phyloP scores from a whole-genome alignment of 129 eudicot species.

The Tagetes patula region DNA sequence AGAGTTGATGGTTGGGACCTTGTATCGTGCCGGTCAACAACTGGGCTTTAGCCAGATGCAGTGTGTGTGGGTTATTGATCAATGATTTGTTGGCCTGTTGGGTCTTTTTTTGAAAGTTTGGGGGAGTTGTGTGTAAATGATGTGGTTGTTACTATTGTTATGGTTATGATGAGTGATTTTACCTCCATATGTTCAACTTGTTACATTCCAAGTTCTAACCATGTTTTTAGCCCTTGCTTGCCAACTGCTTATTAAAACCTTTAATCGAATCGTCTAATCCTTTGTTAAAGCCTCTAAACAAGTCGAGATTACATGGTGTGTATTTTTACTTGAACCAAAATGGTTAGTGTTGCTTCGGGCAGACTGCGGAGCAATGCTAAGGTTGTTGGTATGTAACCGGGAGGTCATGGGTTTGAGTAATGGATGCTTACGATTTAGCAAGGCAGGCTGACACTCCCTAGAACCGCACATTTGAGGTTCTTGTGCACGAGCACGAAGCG shows the following conservation, averaged over 20 bases:
- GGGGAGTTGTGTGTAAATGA: conserved; percentile 26
- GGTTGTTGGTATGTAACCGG: too few species aligned
- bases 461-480: too few species aligned
- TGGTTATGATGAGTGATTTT: background rate
- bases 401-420: too few species aligned
- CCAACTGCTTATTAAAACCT: background rate
- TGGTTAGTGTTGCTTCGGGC: background rate
- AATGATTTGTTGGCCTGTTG: conserved; percentile 1
- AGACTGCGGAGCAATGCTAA: too few species aligned
- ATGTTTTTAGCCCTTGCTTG: background rate
- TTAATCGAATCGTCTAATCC: background rate
- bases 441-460: too few species aligned
- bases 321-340: background rate
- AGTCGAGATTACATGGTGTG: too few species aligned
- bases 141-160: background rate
- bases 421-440: too few species aligned
- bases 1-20: conserved; percentile 35
- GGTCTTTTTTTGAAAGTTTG: background rate
- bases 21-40: conserved; percentile 5
- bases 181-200: background rate
- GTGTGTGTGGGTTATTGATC: background rate
- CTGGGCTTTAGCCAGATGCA: conserved; percentile 1
- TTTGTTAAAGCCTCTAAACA: too few species aligned
- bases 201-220: background rate
- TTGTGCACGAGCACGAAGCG: too few species aligned